Evolutionary conservation across 2,329 filamentous ascomycete species (phyloP).

Genomic region (Fusarium anthophilum): DNA sequence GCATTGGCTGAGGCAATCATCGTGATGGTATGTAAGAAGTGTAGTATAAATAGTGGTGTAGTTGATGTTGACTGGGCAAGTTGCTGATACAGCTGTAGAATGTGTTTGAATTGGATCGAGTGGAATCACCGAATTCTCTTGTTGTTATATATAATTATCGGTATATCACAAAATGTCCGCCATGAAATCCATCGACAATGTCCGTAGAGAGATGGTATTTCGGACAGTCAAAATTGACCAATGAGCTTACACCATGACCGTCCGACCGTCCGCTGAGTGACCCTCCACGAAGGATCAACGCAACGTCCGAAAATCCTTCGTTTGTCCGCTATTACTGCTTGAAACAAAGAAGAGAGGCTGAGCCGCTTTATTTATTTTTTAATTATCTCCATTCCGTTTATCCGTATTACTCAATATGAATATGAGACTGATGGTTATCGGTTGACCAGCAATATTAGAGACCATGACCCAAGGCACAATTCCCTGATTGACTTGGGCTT

Average conservation of each 20-base stretch:
- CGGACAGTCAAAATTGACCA: constrained; percentile 5
- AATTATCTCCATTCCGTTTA: background rate
- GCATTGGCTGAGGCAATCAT: background rate
- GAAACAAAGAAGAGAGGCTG: background rate
- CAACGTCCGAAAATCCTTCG: background rate
- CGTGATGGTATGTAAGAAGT: background rate
- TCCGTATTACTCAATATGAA: background rate
- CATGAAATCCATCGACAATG: background rate
- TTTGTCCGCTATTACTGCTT: background rate
- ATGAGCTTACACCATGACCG: constrained; percentile 27
- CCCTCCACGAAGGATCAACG: background rate
- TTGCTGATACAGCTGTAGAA: background rate
- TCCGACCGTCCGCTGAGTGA: constrained; percentile 6
- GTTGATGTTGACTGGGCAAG: background rate
- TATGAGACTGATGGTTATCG: background rate
- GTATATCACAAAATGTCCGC: background rate
- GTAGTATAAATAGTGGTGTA: background rate
- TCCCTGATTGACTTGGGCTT: background rate
- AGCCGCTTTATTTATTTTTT: background rate
- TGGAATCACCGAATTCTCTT: background rate
- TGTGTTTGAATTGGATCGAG: background rate
- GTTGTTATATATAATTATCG: background rate
- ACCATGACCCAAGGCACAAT: background rate
- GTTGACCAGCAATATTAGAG: background rate
- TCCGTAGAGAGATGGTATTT: background rate